A percentile compares a stretch with the other conserved stretches of the same genome.
These are phyloP conservation scores for Protomyces pachydermus DNA, from an alignment of 1,139 yeast species.

Conservation along the genomic window DNA sequence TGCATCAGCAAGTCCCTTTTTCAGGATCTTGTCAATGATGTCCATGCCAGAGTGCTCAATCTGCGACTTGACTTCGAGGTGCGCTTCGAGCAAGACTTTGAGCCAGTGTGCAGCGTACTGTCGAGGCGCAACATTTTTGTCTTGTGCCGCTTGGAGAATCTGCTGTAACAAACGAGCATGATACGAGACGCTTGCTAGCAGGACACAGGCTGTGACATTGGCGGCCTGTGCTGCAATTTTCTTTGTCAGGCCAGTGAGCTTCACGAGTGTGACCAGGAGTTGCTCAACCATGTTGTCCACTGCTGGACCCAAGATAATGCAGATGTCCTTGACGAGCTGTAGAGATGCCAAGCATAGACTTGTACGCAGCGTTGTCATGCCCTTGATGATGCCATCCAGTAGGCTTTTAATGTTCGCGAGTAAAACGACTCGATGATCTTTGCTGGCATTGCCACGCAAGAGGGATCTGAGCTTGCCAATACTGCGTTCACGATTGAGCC, in stretches of 20 bases:
- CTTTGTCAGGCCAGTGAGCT: slow-evolving; percentile 69
- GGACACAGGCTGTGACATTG: slow-evolving; percentile 57
- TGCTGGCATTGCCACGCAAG: slow-evolving; percentile 54
- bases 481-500: slow-evolving; percentile 67
- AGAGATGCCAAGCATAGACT: slow-evolving; percentile 74
- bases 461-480: slow-evolving; percentile 56
- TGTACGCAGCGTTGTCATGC: slow-evolving; percentile 69
- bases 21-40: slow-evolving; percentile 50
- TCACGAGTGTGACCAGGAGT: slow-evolving; percentile 54
- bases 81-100: slow-evolving; percentile 50
- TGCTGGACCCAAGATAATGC: slow-evolving; percentile 47
- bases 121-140: slow-evolving; percentile 67
- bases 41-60: slow-evolving; percentile 45
- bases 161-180: slow-evolving; percentile 52
- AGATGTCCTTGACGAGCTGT: slow-evolving; percentile 69
- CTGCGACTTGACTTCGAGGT: slow-evolving; percentile 43
- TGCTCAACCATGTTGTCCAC: slow-evolving; percentile 63
- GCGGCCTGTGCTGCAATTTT: slow-evolving; percentile 74
- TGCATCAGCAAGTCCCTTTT: slow-evolving; percentile 68
- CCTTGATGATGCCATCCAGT: slow-evolving; percentile 63
- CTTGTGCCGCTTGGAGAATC: slow-evolving; percentile 53
- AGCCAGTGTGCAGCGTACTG: slow-evolving; percentile 67
- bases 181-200: slow-evolving; percentile 55
- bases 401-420: slow-evolving; percentile 45
- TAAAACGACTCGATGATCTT: slow-evolving; percentile 46